These are phyloP conservation scores for Aspergillus sp. DNA, from an alignment of 2,329 filamentous ascomycete species.

Conservation along the genomic window DNA sequence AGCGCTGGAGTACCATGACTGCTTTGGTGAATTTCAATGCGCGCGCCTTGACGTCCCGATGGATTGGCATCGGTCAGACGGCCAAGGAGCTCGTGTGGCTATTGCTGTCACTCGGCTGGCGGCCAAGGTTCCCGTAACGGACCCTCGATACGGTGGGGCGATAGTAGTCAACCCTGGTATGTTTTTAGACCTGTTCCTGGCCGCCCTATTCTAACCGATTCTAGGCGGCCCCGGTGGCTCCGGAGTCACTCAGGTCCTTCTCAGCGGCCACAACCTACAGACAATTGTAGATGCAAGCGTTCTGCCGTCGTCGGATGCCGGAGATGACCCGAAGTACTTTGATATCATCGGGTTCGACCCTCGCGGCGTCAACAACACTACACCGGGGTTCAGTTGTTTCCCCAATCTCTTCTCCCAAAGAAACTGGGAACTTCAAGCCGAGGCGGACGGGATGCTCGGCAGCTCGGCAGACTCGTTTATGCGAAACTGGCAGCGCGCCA, in stretches of 20 bases:
- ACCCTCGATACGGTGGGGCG: constrained; percentile 48
- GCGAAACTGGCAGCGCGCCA: constrained; percentile 34
- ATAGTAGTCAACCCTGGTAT: constrained; percentile 49
- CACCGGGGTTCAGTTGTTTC: constrained; percentile 42
- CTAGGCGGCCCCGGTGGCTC: constrained; percentile 47
- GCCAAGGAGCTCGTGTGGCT: constrained; percentile 34
- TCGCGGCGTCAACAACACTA: constrained; percentile 44
- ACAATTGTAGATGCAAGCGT: constrained; percentile 37
- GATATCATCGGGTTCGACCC: constrained; percentile 49
- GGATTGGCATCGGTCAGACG: constrained; percentile 43
- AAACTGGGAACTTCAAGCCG: constrained; percentile 35
- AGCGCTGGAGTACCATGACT: constrained; percentile 38
- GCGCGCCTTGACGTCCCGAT: constrained; percentile 52
- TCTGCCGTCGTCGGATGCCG: constrained; percentile 13
- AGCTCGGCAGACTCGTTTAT: constrained; percentile 28
- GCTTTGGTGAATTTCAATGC: constrained; percentile 49
- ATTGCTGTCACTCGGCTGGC: constrained; percentile 50
- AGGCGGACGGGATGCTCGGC: constrained; percentile 38
- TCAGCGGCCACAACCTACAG: constrained; percentile 35
- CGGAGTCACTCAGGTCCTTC: constrained; percentile 38
- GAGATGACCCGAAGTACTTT: constrained; percentile 26
- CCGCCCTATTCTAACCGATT: not conserved
- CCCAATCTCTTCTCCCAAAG: constrained; percentile 28
- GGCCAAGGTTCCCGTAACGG: constrained; percentile 41
- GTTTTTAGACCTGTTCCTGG: not conserved